These are phyloP conservation scores for Amyloporia xantha DNA, from an alignment of 768 basidiomycete genomes.

Conservation along the genomic window DNA sequence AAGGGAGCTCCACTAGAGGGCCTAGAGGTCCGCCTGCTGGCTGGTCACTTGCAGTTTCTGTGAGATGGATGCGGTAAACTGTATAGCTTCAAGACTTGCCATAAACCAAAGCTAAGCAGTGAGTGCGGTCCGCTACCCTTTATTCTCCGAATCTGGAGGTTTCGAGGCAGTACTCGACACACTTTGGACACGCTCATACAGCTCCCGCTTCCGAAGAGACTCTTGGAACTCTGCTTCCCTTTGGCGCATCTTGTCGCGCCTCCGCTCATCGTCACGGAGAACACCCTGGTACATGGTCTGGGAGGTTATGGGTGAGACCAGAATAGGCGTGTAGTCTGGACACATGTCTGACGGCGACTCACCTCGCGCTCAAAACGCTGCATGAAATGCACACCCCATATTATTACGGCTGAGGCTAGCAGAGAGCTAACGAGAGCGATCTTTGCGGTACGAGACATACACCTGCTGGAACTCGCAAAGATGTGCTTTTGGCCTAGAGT, in stretches of 20 bases:
- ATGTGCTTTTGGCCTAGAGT: neutral
- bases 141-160: too few species aligned
- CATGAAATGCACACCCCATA: constrained; percentile 88
- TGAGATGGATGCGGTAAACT: too few species aligned
- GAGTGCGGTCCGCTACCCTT: too few species aligned
- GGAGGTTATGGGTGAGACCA: constrained; percentile 4
- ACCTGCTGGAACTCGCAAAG: neutral
- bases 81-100: too few species aligned
- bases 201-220: constrained; percentile 55
- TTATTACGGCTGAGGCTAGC: constrained; percentile 54
- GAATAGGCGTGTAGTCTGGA: constrained; percentile 1
- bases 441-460: constrained; percentile 67
- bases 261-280: constrained; percentile 78
- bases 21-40: too few species aligned
- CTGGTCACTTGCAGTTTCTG: too few species aligned
- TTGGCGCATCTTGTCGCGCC: constrained; percentile 62
- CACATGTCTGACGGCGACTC: constrained; percentile 1
- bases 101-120: too few species aligned
- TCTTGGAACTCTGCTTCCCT: constrained; percentile 56
- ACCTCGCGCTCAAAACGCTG: constrained; percentile 83
- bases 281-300: constrained; percentile 93
- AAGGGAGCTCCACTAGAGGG: too few species aligned
- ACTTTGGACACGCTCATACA: constrained; percentile 53
- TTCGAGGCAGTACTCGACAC: constrained; percentile 14
- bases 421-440: constrained; percentile 65